A percentile compares a stretch with the other conserved stretches of the same genome.
Evolutionary conservation across 352 stramenopile species (phyloP).

Genomic region (Globisporangium heterothallicum): DNA sequence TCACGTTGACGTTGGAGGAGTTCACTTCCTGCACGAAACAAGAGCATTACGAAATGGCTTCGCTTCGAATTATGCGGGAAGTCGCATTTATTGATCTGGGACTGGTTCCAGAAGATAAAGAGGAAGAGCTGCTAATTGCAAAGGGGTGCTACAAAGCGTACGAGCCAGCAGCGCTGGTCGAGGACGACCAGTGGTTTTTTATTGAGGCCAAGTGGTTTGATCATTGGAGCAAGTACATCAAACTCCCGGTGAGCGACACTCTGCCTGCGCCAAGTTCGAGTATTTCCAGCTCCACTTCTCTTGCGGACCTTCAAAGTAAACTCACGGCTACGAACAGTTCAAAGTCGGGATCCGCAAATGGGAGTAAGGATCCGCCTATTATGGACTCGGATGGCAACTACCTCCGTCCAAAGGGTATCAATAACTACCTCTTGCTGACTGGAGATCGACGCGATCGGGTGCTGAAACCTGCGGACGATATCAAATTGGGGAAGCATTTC

Average conservation of each 20-base stretch:
- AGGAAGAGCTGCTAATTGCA: slow-evolving; percentile 71
- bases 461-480: slow-evolving; percentile 65
- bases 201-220: slow-evolving; percentile 83
- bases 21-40: slow-evolving; percentile 62
- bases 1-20: slow-evolving; percentile 58
- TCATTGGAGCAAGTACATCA: slow-evolving; percentile 82
- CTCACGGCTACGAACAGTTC: slow-evolving; percentile 10
- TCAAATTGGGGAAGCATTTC: slow-evolving; percentile 79
- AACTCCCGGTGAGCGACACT: slow-evolving; percentile 26
- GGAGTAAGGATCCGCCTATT: slow-evolving; percentile 62
- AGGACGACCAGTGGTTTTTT: slow-evolving; percentile 83
- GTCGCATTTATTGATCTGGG: slow-evolving; percentile 82
- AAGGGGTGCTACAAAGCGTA: slow-evolving; percentile 77
- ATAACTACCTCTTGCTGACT: slow-evolving; percentile 73
- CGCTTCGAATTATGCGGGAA: slow-evolving; percentile 78
- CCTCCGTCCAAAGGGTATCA: slow-evolving; percentile 75
- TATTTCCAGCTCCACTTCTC: slow-evolving; percentile 7
- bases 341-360: slow-evolving; percentile 21
- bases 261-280: slow-evolving; percentile 28
- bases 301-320: slow-evolving; percentile 5
- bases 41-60: slow-evolving; percentile 73
- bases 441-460: slow-evolving; percentile 64
- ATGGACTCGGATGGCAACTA: slow-evolving; percentile 79
- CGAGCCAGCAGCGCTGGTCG: slow-evolving; percentile 53
- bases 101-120: slow-evolving; percentile 61